phyloP scores from a whole-genome alignment of 805 yeast genomes.

The Schizosaccharomyces cryophilus region DNA sequence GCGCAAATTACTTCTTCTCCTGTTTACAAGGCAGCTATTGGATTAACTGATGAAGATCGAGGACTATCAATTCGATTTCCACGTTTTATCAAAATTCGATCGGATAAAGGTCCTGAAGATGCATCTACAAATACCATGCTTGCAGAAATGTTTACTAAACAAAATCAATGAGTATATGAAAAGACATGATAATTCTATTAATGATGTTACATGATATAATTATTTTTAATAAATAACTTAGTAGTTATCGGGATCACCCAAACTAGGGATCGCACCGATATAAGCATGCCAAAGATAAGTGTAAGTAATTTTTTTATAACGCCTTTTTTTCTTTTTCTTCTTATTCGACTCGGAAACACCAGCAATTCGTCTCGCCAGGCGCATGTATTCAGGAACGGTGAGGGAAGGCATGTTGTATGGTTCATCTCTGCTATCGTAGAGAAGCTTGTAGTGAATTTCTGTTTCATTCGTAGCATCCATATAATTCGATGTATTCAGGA shows the following conservation, averaged over 20 bases:
- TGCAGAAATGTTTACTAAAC: slow-evolving; percentile 58
- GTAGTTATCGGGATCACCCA: neutral
- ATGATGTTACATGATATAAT: too few relatives aligned
- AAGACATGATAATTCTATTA: too few relatives aligned
- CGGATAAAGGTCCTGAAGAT: slow-evolving; percentile 66
- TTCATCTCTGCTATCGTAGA: slow-evolving; percentile 42
- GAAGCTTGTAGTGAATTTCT: slow-evolving; percentile 16
- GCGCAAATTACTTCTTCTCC: slow-evolving; percentile 84
- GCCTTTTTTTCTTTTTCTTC: neutral
- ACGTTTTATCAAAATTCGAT: slow-evolving; percentile 57
- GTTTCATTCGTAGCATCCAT: slow-evolving; percentile 18
- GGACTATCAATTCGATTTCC: slow-evolving; percentile 82
- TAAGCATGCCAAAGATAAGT: neutral
- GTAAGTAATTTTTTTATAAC: neutral
- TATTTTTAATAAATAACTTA: neutral
- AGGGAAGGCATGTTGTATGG: slow-evolving; percentile 30
- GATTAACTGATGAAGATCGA: slow-evolving; percentile 30
- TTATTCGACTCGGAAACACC: neutral
- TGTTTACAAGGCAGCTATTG: slow-evolving; percentile 60
- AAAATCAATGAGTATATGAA: slow-evolving; percentile 14
- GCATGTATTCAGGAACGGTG: slow-evolving; percentile 38
- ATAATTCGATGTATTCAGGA: slow-evolving; percentile 31
- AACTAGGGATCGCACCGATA: neutral
- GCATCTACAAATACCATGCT: slow-evolving; percentile 70
- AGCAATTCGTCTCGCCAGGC: slow-evolving; percentile 16